Percentiles rank a stretch among this genome's conserved stretches.
Conservation (phyloP, 2,329 filamentous ascomycete species). For the Nigrograna mackinnonii region DNA sequence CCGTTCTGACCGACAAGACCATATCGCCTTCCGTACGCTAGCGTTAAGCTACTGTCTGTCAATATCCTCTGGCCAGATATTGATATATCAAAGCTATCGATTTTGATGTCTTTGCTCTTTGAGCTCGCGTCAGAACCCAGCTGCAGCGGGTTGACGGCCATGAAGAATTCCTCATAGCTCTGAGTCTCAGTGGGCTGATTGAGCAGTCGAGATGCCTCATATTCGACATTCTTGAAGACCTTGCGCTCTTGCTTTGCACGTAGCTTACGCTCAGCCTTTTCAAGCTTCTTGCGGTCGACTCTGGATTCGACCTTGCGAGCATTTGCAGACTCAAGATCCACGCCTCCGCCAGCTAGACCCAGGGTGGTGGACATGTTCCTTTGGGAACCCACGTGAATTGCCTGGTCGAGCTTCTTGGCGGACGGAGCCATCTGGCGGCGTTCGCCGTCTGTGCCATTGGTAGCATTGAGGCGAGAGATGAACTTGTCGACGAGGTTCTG, state of each 20-base stretch:
- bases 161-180: conserved; percentile 99
- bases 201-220: conserved; percentile 89
- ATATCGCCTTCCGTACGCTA: conserved; percentile 92
- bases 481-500: conserved; percentile 86
- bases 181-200: conserved; percentile 80
- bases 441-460: conserved; percentile 70
- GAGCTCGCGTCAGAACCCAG: conserved; percentile 67
- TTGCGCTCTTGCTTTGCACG: conserved; percentile 99
- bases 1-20: conserved; percentile 99
- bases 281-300: conserved; percentile 97
- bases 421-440: conserved; percentile 71
- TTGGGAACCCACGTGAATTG: conserved; percentile 91
- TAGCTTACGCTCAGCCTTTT: conserved; percentile 97
- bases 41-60: conserved; percentile 84
- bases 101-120: conserved; percentile 99
- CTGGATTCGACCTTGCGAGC: conserved; percentile 93
- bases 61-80: conserved; percentile 89
- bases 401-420: conserved; percentile 87
- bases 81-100: conserved; percentile 93
- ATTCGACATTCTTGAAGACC: conserved; percentile 96
- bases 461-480: conserved; percentile 77
- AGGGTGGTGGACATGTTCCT: conserved; percentile 96
- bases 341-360: conserved; percentile 78
- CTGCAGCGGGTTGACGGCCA: conserved; percentile 97
- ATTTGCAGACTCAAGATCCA: conserved; percentile 94